Evolutionary conservation across 371 early-diverging fungal genomes (phyloP), one percentile per base, ranked within the genome.

Genomic region (Thermomucor indicae-seudaticae): DNA sequence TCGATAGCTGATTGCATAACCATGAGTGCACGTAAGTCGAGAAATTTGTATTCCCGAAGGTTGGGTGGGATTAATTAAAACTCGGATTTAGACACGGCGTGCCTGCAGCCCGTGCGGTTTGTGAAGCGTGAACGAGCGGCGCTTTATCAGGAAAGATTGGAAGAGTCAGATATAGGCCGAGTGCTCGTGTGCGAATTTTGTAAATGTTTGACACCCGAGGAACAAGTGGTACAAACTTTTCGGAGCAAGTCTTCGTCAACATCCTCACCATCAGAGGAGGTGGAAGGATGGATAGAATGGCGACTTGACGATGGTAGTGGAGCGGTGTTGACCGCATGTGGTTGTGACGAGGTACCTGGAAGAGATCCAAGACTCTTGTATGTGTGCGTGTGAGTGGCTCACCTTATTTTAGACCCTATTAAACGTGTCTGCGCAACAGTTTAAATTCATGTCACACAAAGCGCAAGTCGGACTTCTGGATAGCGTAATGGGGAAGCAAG

Each of bases 301-400:
- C 37, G 42, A 11, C 39, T 74, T 4, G 70, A 74, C 39, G 68
- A 74, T 45, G 70, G 70, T 3, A 59, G 56, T 5, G 65, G 63
- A 17, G 35, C 6, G 14, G 53, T 42, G 1, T 51, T 64, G 28
- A 59, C 35, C 24, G 51, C 58, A 4, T 63, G 43, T 49, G 70
- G 70, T 39, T 58, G 70, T 39, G 70, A 74, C 59, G 74, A 74
- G 53, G 70, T 74, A 55, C 45, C 40, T 6, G 22, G 11, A 11
- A 8, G 34, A n/a, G n/a, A n/a, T n/a, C n/a, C n/a, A n/a, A n/a
- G n/a, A n/a, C n/a, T n/a, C n/a, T n/a, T n/a, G n/a, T n/a, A n/a
- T n/a, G n/a, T n/a, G n/a, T n/a, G n/a, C n/a, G n/a, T n/a, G n/a
- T n/a, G n/a, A n/a, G n/a, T n/a, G n/a, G n/a, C n/a, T n/a, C n/a